Percentiles rank a stretch among this genome's conserved stretches.
phyloP scores from a whole-genome alignment of 169 alveolate species.

The Eimeria falciformis region DNA sequence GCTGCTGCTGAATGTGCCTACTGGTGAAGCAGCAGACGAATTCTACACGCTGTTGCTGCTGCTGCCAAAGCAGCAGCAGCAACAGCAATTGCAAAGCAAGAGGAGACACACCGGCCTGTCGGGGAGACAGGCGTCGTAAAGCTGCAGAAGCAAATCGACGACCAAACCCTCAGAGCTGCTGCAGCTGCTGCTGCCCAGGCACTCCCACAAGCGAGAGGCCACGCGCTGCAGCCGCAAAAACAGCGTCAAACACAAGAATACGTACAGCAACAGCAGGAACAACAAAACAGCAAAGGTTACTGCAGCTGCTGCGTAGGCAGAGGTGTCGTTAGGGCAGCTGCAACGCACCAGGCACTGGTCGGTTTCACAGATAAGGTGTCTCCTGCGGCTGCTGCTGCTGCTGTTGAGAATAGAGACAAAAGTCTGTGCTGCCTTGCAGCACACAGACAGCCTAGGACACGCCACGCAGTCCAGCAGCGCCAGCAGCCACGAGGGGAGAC shows the following conservation, averaged over 20 bases:
- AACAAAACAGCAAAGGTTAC: background rate
- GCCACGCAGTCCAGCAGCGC: slow-evolving; percentile 62
- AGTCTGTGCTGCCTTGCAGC: slow-evolving; percentile 63
- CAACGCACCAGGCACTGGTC: slow-evolving; percentile 32
- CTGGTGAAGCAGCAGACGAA: background rate
- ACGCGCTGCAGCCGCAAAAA: slow-evolving; percentile 59
- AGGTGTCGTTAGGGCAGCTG: slow-evolving; percentile 17
- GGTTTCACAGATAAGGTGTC: slow-evolving; percentile 18
- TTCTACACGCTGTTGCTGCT: background rate
- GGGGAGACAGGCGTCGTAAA: slow-evolving; percentile 34
- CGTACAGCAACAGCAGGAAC: slow-evolving; percentile 7
- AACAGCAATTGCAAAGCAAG: background rate
- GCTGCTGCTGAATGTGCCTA: slow-evolving; percentile 4
- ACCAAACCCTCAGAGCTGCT: slow-evolving; percentile 20
- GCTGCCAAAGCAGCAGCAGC: background rate
- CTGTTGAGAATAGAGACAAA: slow-evolving; percentile 22
- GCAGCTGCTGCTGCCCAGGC: slow-evolving; percentile 33
- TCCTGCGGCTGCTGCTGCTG: slow-evolving; percentile 53
- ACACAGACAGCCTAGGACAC: slow-evolving; percentile 21
- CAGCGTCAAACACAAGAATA: background rate
- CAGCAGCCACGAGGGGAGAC: slow-evolving; percentile 62
- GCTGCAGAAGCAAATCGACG: slow-evolving; percentile 63
- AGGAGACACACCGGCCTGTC: slow-evolving; percentile 42
- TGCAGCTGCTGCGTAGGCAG: background rate
- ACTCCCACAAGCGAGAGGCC: slow-evolving; percentile 59